Conservation (phyloP, 352 stramenopile species). For the Phytophthora palmivora region DNA sequence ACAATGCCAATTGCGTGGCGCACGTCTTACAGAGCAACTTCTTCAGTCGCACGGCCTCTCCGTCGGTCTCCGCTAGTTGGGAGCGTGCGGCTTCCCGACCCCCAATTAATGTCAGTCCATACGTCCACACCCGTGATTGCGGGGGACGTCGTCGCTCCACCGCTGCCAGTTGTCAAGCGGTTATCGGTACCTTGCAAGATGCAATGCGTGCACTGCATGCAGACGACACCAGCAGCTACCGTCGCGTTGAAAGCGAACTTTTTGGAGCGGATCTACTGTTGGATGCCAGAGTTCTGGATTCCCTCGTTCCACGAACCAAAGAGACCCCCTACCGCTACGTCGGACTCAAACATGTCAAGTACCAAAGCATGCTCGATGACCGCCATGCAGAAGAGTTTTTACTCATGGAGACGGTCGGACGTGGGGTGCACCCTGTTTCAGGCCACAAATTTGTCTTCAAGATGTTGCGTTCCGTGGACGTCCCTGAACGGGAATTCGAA, state of each 20-base stretch:
- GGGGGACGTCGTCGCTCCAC: conserved; percentile 57
- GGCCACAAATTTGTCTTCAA: conserved; percentile 66
- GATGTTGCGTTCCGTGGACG: conserved; percentile 63
- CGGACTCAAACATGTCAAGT: conserved; percentile 81
- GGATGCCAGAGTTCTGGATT: conserved; percentile 75
- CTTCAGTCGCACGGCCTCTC: conserved; percentile 42
- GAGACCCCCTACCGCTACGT: conserved; percentile 77
- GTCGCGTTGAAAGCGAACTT: conserved; percentile 63
- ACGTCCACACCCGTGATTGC: conserved; percentile 51
- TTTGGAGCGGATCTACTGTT: conserved; percentile 63
- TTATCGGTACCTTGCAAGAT: conserved; percentile 65
- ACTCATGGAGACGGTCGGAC: conserved; percentile 62
- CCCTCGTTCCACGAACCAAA: conserved; percentile 69
- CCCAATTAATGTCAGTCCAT: conserved; percentile 54
- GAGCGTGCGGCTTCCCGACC: conserved; percentile 40
- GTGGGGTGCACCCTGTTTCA: conserved; percentile 49
- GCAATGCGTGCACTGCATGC: conserved; percentile 63
- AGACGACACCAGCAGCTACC: conserved; percentile 60
- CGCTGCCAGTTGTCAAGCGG: conserved; percentile 56
- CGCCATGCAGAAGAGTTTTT: conserved; percentile 69
- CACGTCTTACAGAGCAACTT: conserved; percentile 45
- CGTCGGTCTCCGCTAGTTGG: conserved; percentile 43
- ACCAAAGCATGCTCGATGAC: conserved; percentile 65
- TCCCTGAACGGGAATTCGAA: conserved; percentile 54
- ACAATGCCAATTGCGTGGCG: conserved; percentile 44